Evolutionary conservation across 192 early-diverging fungal species (phyloP).

Genomic region (Piromyces finnis): DNA sequence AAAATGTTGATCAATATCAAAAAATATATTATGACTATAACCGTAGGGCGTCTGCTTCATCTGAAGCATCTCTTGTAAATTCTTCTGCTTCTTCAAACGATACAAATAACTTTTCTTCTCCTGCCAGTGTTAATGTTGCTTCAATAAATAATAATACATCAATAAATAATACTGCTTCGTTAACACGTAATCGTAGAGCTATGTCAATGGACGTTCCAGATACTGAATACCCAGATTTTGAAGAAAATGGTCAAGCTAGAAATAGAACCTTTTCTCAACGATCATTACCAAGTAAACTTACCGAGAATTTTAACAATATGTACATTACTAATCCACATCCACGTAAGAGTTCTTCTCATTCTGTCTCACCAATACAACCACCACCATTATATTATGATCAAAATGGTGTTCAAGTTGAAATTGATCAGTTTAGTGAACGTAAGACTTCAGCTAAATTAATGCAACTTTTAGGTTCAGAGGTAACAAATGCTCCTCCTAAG

Average conservation of each 20-base stretch:
- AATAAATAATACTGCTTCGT: too few relatives aligned
- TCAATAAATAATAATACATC: too few relatives aligned
- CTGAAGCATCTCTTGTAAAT: background rate
- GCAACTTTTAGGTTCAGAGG: background rate
- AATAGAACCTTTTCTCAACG: background rate
- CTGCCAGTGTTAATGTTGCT: background rate
- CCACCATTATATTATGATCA: background rate
- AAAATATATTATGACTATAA: background rate
- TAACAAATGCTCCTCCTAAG: too few relatives aligned
- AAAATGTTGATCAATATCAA: background rate
- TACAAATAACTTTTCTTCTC: background rate
- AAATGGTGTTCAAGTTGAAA: background rate
- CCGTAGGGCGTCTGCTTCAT: background rate
- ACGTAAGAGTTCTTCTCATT: background rate
- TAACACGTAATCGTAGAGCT: background rate
- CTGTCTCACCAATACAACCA: background rate
- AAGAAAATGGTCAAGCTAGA: background rate
- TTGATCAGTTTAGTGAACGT: background rate
- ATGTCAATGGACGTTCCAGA: background rate
- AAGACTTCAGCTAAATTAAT: background rate
- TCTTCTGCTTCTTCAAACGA: background rate
- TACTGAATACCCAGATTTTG: background rate
- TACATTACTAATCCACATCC: background rate
- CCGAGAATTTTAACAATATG: background rate
- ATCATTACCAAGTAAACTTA: background rate